Base-by-base conservation (phyloP, 306 rosid species). In the Quercus cerris region DNA sequence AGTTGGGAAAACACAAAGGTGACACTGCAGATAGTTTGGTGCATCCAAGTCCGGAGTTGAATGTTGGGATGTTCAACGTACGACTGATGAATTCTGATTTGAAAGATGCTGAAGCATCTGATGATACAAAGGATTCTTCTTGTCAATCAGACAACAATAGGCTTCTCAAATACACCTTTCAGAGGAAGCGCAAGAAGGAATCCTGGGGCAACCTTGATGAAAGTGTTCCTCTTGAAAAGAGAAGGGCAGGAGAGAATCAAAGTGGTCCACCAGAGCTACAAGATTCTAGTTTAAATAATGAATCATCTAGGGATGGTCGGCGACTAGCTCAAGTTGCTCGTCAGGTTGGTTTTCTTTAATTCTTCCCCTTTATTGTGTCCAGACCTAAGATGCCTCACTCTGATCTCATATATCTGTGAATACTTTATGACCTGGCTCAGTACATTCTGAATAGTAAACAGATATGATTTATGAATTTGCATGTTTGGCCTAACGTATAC, bases 121-220 rank as follows among this genome's bases (percentile, higher is more conserved):
- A 79, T 63, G 84, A 71, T 71, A 81, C 63, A 28, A 77, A 78
- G 59, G 77, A 35, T 35, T 35, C 41, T 61, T 81, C 89, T 83
- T 15, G 80, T 77, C 83, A 25, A 70, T 84, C 56, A 27, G 88
- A 79, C 59, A 85, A 78, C 20, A 55, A 80, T 64, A 82, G 76
- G 85, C 62, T 71, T 83, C 89, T 89, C 69, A 90, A 76, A 74
- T 85, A 88, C 81, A 90, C 95, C 17, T 86, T 85, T 83, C 92
- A 82, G 77, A 89, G 97, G 87, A 92, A 90, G 87, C 88, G 90
- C 59, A 92, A 83, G 92, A 87, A 76, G 86, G 87, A 79, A 66
- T 81, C 82, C 30, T 71, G 76, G 28, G 66, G 72, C 82, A 81
- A 51, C 68, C 76, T 82, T 49, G 87, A 83, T 58, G 84, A 82